Conservation (phyloP, 208 protist genomes). For the Leishmania tropica region DNA sequence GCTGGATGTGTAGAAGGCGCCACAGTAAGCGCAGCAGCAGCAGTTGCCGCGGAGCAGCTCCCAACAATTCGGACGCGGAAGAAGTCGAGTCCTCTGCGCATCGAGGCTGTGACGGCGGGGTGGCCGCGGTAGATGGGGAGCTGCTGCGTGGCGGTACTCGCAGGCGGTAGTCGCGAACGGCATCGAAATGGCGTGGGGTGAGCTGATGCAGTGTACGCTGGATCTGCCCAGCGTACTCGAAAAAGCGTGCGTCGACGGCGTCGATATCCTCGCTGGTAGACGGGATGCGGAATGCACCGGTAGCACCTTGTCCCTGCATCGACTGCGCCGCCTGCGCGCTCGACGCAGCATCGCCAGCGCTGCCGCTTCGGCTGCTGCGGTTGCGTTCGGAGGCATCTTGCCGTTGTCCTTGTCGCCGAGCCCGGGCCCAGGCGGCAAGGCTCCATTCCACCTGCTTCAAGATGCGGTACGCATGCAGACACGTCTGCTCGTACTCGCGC, state of each 20-base stretch:
- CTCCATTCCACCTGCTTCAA: constrained; percentile 11
- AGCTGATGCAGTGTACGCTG: constrained; percentile 37
- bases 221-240: constrained; percentile 38
- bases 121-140: not conserved
- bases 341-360: not conserved
- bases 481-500: constrained; percentile 3
- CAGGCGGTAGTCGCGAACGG: constrained; percentile 18
- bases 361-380: not conserved
- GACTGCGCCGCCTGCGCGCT: not conserved
- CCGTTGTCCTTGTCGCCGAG: constrained; percentile 6
- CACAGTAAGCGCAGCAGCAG: constrained; percentile 24
- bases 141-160: not conserved
- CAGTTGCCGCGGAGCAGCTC: not conserved
- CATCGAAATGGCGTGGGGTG: constrained; percentile 31
- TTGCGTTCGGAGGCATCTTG: not conserved
- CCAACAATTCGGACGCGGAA: not conserved
- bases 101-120: not conserved
- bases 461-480: constrained; percentile 18
- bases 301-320: not conserved
- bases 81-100: not conserved
- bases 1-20: constrained; percentile 24
- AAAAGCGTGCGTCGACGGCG: constrained; percentile 30
- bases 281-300: not conserved
- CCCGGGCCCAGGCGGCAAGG: constrained; percentile 8
- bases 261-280: constrained; percentile 4